These are phyloP conservation scores for Groenewaldozyma tartarivorans DNA, from an alignment of 805 yeast genomes.

Conservation along the genomic window DNA sequence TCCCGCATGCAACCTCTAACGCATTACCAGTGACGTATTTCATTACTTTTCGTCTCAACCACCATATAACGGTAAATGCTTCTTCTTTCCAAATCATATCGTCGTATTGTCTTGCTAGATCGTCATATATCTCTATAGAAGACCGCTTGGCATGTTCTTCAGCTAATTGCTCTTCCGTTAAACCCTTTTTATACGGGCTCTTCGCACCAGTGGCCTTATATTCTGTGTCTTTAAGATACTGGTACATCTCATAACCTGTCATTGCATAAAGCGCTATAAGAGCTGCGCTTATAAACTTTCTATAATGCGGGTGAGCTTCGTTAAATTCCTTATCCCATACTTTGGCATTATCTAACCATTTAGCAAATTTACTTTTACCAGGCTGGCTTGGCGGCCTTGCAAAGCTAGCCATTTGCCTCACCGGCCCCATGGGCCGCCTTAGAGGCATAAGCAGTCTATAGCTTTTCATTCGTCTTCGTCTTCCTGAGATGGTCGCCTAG, in stretches of 20 bases:
- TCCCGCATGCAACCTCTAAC: constrained; percentile 90
- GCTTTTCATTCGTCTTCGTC: too few species aligned
- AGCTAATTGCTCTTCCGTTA: constrained; percentile 8
- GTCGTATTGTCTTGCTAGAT: constrained; percentile 74
- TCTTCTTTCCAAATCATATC: constrained; percentile 70
- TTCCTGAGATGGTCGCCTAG: too few species aligned
- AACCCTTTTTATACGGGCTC: constrained; percentile 22
- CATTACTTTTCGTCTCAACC: constrained; percentile 72
- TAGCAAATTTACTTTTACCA: background rate
- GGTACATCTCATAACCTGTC: constrained; percentile 18
- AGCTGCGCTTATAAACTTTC: constrained; percentile 1
- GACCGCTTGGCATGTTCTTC: constrained; percentile 1
- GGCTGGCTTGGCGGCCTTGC: background rate
- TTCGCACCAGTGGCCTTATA: constrained; percentile 28
- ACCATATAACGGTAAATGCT: constrained; percentile 34
- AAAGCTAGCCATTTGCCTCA: too few species aligned
- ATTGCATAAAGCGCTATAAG: constrained; percentile 16
- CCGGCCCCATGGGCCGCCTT: too few species aligned
- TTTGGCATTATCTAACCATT: background rate
- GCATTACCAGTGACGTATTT: constrained; percentile 77
- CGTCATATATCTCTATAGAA: constrained; percentile 51
- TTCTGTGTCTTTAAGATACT: constrained; percentile 26
- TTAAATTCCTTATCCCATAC: constrained; percentile 3
- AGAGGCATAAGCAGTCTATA: too few species aligned
- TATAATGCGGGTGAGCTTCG: constrained; percentile 11